Conservation (phyloP, 352 stramenopile species). For the Phytophthora nicotianae region DNA sequence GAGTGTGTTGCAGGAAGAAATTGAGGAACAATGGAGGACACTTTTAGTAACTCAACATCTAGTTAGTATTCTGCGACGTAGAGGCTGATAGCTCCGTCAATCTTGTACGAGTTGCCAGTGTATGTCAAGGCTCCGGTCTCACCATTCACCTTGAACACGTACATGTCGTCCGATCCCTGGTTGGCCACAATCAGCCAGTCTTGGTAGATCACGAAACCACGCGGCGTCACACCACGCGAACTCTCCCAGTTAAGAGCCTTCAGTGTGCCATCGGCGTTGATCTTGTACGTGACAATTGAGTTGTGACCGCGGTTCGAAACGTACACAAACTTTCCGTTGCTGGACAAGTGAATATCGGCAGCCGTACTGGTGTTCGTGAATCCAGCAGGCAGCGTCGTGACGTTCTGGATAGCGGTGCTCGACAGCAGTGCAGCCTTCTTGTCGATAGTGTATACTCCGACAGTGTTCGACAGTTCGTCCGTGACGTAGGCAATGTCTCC, state of each 20-base stretch:
- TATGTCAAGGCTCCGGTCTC: conserved; percentile 44
- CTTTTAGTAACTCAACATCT: not conserved
- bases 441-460: conserved; percentile 59
- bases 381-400: conserved; percentile 52
- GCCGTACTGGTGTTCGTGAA: conserved; percentile 35
- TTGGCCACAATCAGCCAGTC: conserved; percentile 63
- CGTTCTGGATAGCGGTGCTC: conserved; percentile 38
- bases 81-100: conserved; percentile 41
- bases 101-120: conserved; percentile 42
- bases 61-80: conserved; percentile 35
- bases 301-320: conserved; percentile 68
- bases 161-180: conserved; percentile 54
- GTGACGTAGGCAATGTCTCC: conserved; percentile 55
- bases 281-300: conserved; percentile 57
- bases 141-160: conserved; percentile 53
- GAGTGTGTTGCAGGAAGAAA: not conserved
- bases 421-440: conserved; percentile 27
- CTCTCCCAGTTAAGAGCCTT: conserved; percentile 40
- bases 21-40: not conserved
- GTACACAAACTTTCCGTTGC: conserved; percentile 59
- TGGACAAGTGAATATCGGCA: conserved; percentile 58
- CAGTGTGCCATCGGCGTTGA: conserved; percentile 42
- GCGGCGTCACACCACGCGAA: conserved; percentile 47
- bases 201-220: conserved; percentile 47
- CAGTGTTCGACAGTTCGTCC: conserved; percentile 60